Conservation (phyloP, 176 grass and related monocot species). For the Neostapfia colusana region DNA sequence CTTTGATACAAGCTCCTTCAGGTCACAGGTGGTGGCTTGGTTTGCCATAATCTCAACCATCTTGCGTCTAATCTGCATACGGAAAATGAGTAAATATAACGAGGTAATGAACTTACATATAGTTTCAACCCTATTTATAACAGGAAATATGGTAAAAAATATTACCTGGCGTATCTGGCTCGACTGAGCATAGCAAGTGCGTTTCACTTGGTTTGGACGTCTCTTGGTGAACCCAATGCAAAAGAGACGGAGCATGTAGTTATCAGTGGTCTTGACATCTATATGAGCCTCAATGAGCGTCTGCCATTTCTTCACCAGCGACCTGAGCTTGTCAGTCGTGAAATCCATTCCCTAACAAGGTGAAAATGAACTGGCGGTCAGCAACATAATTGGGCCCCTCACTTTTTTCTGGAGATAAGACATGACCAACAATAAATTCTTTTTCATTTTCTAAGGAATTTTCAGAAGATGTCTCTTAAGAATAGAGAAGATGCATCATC, state of each 20-base stretch:
- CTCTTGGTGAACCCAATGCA: constrained; percentile 83
- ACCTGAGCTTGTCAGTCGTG: constrained; percentile 70
- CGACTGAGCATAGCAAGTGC: constrained; percentile 77
- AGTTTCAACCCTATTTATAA: neutral
- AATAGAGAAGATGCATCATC: too few relatives aligned
- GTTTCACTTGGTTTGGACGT: constrained; percentile 69
- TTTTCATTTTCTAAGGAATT: too few relatives aligned
- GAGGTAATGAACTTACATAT: neutral
- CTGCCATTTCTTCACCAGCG: constrained; percentile 77
- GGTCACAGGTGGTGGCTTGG: constrained; percentile 64
- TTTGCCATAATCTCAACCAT: constrained; percentile 81
- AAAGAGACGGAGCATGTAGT: constrained; percentile 66
- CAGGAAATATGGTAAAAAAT: neutral
- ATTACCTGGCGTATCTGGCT: constrained; percentile 80
- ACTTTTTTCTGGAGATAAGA: too few relatives aligned
- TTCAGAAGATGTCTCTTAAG: too few relatives aligned
- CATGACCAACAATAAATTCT: too few relatives aligned
- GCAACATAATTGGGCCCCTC: neutral
- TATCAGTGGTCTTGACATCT: constrained; percentile 74
- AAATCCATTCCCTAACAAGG: constrained; percentile 60
- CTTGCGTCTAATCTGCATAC: constrained; percentile 65
- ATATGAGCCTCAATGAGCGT: constrained; percentile 76
- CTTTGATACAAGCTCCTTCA: constrained; percentile 76
- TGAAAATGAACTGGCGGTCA: neutral
- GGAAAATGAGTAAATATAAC: neutral